Percentiles rank a stretch among this genome's conserved stretches.
These are phyloP conservation scores for Vigna radiata DNA, from an alignment of 306 rosid genomes.

Conservation along the genomic window DNA sequence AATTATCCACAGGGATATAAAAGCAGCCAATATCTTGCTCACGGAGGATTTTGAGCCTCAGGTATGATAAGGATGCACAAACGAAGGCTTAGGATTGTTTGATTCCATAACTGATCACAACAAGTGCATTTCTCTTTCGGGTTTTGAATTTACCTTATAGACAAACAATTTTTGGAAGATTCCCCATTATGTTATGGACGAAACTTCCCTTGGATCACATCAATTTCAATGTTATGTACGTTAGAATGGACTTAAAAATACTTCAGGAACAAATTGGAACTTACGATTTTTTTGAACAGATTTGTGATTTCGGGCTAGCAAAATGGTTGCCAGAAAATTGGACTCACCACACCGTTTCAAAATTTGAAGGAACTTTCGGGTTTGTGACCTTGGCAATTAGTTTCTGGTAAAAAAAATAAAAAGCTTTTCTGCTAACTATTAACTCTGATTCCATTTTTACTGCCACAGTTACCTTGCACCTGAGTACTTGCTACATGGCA, in stretches of 20 bases:
- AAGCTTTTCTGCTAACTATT: background rate
- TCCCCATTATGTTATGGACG: slow-evolving; percentile 27
- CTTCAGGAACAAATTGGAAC: slow-evolving; percentile 12
- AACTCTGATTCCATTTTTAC: slow-evolving; percentile 23
- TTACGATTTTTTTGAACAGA: slow-evolving; percentile 46
- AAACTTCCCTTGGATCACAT: slow-evolving; percentile 5
- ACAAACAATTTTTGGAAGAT: slow-evolving; percentile 32
- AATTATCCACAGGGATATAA: slow-evolving; percentile 95
- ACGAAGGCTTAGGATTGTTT: slow-evolving; percentile 41
- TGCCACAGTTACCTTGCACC: slow-evolving; percentile 87
- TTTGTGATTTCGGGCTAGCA: slow-evolving; percentile 98
- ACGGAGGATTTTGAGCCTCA: slow-evolving; percentile 81
- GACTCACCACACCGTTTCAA: slow-evolving; percentile 88
- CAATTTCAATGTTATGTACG: slow-evolving; percentile 10
- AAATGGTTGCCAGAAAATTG: slow-evolving; percentile 96
- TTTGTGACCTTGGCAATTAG: slow-evolving; percentile 48
- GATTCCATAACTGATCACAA: slow-evolving; percentile 37
- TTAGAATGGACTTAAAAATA: background rate
- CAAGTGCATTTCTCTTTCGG: slow-evolving; percentile 8
- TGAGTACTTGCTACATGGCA: slow-evolving; percentile 88
- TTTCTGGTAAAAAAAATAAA: slow-evolving; percentile 23
- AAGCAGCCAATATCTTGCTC: slow-evolving; percentile 96
- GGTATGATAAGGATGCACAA: slow-evolving; percentile 54
- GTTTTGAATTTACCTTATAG: slow-evolving; percentile 33
- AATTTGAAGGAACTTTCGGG: slow-evolving; percentile 99